Conservation (phyloP, 257 asterid genomes). For the Ajuga chamaepitys region DNA sequence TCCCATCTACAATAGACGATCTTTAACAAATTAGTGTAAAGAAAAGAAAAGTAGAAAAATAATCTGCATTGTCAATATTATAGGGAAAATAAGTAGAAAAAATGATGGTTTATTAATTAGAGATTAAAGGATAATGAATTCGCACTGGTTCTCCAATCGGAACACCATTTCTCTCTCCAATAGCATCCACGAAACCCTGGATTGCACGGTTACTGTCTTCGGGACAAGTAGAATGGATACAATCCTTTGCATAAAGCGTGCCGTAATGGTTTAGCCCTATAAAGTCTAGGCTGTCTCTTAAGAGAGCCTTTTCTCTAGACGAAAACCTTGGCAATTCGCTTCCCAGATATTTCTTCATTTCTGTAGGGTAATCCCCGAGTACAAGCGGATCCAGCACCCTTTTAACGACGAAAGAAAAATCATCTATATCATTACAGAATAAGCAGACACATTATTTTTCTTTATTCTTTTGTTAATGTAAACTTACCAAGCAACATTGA, state of each 20-base stretch:
- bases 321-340: slow-evolving; percentile 51
- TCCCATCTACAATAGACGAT: no score
- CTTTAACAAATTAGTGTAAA: no score
- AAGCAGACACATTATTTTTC: not conserved
- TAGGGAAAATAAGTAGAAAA: no score
- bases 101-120: no score
- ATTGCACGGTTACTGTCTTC: slow-evolving; percentile 50
- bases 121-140: no score
- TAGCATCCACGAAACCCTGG: slow-evolving; percentile 38
- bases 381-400: slow-evolving; percentile 67
- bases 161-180: slow-evolving; percentile 45
- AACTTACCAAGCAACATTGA: slow-evolving; percentile 62
- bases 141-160: slow-evolving; percentile 70
- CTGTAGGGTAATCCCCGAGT: slow-evolving; percentile 70
- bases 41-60: no score
- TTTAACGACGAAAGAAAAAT: not conserved
- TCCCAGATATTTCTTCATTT: slow-evolving; percentile 60
- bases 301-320: slow-evolving; percentile 36
- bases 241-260: slow-evolving; percentile 65
- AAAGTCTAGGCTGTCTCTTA: slow-evolving; percentile 55
- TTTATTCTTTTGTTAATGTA: not conserved
- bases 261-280: slow-evolving; percentile 69
- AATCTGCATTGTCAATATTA: not conserved
- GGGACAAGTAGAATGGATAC: slow-evolving; percentile 40
- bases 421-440: not conserved